Percentiles rank a stretch among this genome's conserved stretches.
Conservation (phyloP, 1,284 basidiomycete genomes). For the Chalciporus piperatoides region DNA sequence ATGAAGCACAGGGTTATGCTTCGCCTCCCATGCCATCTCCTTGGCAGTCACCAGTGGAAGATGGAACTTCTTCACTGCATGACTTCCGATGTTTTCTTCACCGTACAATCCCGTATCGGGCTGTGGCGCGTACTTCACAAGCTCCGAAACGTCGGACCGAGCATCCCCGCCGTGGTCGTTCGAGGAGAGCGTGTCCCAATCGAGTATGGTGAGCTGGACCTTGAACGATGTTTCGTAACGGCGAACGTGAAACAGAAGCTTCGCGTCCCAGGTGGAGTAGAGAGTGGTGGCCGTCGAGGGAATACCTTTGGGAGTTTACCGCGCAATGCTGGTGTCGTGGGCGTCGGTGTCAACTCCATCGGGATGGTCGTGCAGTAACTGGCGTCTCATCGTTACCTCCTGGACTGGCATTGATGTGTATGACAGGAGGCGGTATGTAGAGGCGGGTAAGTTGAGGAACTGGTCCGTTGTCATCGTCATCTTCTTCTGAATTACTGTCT, state of each 20-base stretch:
- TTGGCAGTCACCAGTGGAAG: conserved; percentile 52
- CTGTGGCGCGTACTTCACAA: conserved; percentile 71
- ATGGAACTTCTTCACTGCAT: conserved; percentile 69
- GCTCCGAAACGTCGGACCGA: conserved; percentile 63
- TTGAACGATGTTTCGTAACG: conserved; percentile 79
- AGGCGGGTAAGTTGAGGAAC: conserved; percentile 25
- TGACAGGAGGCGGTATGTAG: conserved; percentile 28
- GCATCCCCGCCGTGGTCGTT: conserved; percentile 87
- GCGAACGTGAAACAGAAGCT: conserved; percentile 92
- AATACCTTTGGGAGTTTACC: conserved; percentile 39
- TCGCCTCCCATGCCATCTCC: conserved; percentile 60
- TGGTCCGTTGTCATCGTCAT: conserved; percentile 8
- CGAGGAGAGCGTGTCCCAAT: conserved; percentile 92
- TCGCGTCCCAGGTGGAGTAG: conserved; percentile 85
- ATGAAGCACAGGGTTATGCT: conserved; percentile 56
- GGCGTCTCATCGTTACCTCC: conserved; percentile 18
- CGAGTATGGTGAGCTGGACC: conserved; percentile 79
- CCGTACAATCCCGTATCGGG: conserved; percentile 78
- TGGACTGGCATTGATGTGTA: conserved; percentile 18
- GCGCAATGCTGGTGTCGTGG: conserved; percentile 21
- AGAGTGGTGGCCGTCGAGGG: conserved; percentile 33
- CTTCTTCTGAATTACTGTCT: conserved; percentile 37
- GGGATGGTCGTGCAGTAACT: conserved; percentile 28
- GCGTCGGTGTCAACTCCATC: conserved; percentile 7
- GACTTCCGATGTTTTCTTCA: conserved; percentile 30